Base-by-base conservation (phyloP, 2,329 filamentous ascomycete species). In the Podosphaera xanthii region DNA sequence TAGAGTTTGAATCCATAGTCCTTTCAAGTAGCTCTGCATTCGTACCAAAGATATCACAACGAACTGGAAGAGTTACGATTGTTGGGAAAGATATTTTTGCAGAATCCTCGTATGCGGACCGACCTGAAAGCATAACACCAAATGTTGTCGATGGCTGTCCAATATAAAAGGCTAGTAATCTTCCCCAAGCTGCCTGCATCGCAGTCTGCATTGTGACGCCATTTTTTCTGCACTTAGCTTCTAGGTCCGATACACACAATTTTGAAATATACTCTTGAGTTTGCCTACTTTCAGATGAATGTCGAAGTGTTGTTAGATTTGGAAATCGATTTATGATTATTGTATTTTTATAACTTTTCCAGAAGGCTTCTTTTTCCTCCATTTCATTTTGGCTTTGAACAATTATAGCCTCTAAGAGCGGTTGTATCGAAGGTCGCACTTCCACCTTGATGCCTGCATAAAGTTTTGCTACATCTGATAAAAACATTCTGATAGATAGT, bases 121-220 rank as follows among this genome's bases (percentile, higher is more conserved):
- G 76, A 0, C 88, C 88, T 7, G 90, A 90, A 6, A 95, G 74
- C 0, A 90, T 86, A 12, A 86, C 76, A 0, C 90, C 91, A 68
- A 92, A 94, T 0, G 83, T 83, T 0, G 92, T 82, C 4, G 76
- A 76, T 2, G 72, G 66, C 67, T 95, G 88, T 1, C 88, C 89
- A 12, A 83, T 76, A 65, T 95, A 95, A 0, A 82, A 79, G 0
- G 85, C 76, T 0, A 96, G 74, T 0, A 96, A 67, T 6, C 81
- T 76, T 2, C 84, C 77, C 90, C 90, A 96, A 1, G 86, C 79
- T 2, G 82, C 83, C 68, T 94, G 85, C 0, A 87, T 78, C 1
- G 81, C 77, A 2, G 84, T 82, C 69, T 94, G 88, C 10, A 94
- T 69, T 0, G 87, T 87, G n/a, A 84, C 74, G n/a, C 81, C 81